A percentile compares a stretch with the other conserved stretches of the same genome.
Evolutionary conservation across 2,329 filamentous ascomycete genomes (phyloP).

Genomic region (Ascosphaera aggregata): DNA sequence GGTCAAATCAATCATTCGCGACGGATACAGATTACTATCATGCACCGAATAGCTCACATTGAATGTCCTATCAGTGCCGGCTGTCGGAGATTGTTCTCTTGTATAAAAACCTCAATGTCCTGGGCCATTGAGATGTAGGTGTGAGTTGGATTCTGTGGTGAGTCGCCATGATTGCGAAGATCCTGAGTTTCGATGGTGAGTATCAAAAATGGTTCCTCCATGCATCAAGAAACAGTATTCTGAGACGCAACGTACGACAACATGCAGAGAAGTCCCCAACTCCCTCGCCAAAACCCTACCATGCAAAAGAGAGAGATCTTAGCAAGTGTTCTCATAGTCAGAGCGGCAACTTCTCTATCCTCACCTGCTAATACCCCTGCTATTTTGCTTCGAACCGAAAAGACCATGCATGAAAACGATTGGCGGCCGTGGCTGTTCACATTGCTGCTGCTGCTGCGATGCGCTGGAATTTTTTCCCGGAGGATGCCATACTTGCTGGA

Average conservation of each 20-base stretch:
- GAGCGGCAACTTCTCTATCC: too few species aligned
- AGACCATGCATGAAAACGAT: constrained; percentile 77
- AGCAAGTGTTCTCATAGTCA: too few species aligned
- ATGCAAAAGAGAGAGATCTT: not conserved
- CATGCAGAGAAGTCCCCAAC: constrained; percentile 51
- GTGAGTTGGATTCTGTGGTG: constrained; percentile 47
- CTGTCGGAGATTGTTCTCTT: constrained; percentile 34
- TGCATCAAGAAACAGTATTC: too few species aligned
- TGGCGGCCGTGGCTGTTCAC: constrained; percentile 28
- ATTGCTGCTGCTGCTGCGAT: not conserved
- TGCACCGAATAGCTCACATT: constrained; percentile 29
- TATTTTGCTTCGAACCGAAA: constrained; percentile 80
- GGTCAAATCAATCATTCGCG: not conserved
- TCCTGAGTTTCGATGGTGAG: too few species aligned
- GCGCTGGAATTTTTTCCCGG: not conserved
- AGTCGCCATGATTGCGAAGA: constrained; percentile 77
- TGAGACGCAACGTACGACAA: constrained; percentile 49
- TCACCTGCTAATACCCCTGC: constrained; percentile 78
- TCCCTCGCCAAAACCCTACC: constrained; percentile 51
- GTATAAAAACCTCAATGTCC: constrained; percentile 59
- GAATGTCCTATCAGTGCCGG: constrained; percentile 68
- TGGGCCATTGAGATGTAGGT: constrained; percentile 57
- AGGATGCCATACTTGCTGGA: constrained; percentile 2
- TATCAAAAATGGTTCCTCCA: too few species aligned
- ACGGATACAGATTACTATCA: not conserved